A percentile compares a stretch with the other conserved stretches of the same genome.
Evolutionary conservation across 176 grass and related monocot species (phyloP).

Genomic region (Oryza coarctata): DNA sequence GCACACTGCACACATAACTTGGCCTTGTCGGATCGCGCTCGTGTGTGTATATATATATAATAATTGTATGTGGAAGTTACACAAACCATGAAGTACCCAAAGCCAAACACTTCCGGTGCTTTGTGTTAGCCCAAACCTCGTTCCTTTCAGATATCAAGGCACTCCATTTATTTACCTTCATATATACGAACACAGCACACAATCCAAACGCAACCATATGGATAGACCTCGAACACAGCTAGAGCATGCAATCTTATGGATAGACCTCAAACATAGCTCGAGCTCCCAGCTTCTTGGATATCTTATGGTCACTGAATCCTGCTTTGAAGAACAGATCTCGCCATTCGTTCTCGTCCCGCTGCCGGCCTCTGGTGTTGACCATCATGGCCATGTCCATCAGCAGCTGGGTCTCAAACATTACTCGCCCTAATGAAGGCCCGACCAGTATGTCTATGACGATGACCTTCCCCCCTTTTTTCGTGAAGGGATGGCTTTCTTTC

Average conservation of each 20-base stretch:
- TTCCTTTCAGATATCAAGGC: too few species aligned
- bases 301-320: conserved; percentile 37
- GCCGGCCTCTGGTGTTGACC: conserved; percentile 18
- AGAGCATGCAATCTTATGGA: neutral
- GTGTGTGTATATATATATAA: too few species aligned
- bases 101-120: too few species aligned
- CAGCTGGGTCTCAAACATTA: conserved; percentile 21
- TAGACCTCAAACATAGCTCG: conserved; percentile 28
- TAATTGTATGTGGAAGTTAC: too few species aligned
- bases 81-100: too few species aligned
- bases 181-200: too few species aligned
- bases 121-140: too few species aligned
- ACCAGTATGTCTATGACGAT: conserved; percentile 38
- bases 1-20: too few species aligned
- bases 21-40: too few species aligned
- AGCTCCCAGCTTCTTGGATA: neutral
- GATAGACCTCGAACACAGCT: too few species aligned
- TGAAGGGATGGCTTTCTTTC: conserved; percentile 46
- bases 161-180: too few species aligned
- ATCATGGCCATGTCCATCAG: conserved; percentile 48
- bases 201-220: too few species aligned
- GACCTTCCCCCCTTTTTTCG: conserved; percentile 28
- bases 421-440: neutral
- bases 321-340: conserved; percentile 30
- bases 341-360: conserved; percentile 42